Base-by-base conservation (phyloP, 2,329 filamentous ascomycete genomes). In the Aureobasidium vineae region DNA sequence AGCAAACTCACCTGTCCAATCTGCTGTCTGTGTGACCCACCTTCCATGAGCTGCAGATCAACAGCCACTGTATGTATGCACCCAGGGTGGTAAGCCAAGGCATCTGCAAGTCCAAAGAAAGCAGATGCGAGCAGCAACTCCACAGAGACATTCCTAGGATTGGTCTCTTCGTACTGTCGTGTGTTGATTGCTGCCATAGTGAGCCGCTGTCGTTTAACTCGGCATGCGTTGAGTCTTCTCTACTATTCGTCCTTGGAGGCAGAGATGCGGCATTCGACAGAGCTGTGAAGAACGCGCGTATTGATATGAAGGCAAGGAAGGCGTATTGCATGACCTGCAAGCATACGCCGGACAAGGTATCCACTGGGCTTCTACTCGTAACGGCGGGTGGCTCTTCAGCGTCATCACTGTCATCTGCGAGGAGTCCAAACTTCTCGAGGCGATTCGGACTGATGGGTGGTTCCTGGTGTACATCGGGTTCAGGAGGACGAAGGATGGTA, bases 51-150 rank as follows among this genome's bases (percentile, higher is more conserved):
- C 92, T 91, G 73, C 83, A 82, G 74, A 94, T 79, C 73, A 88
- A 84, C 71, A 87, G 83, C 82, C 90, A 88, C 79, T 95, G 91
- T 71, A 89, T 77, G 77, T 97, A 85, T 66, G 90, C 90, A 68
- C 95, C 77, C 71, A 86, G 81, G 75, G 91, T 91, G 74, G 83
- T 84, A 66, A 97, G 84, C 94, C 94, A 98, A 70, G 94, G 94
- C 92, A 97, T 96, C 77, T 92, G 90, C 70, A 81, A 78, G 71
- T 89, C 83, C 74, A 97, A 79, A 81, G 92, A 88, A 71, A 92
- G 79, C 69, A 96, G 78, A 76, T 86, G 88, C 69, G 87, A 88
- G 66, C 89, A 77, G 78, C 90, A 91, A 72, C 87, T 82, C 88
- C 90, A 97, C 63, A 91, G 76, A 72, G 85, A 86, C 83, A 95